Conservation (phyloP, 768 basidiomycete genomes). For the Zangia roseola region DNA sequence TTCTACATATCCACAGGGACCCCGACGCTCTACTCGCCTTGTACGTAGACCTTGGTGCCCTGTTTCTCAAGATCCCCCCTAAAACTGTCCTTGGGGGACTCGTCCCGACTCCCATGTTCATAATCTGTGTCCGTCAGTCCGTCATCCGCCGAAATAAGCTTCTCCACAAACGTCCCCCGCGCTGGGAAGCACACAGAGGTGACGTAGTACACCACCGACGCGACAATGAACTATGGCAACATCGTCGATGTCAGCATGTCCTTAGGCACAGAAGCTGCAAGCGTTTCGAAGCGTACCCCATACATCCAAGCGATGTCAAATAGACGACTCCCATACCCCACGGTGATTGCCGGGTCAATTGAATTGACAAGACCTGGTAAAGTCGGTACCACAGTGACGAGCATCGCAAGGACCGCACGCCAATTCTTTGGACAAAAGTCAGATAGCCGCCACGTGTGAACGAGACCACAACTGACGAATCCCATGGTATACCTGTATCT, state of each 20-base stretch:
- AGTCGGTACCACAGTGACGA: constrained; percentile 66
- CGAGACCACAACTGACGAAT: constrained; percentile 42
- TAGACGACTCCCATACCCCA: constrained; percentile 56
- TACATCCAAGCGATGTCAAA: constrained; percentile 80
- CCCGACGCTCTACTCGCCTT: background rate
- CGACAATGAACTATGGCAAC: constrained; percentile 23
- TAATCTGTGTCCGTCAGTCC: background rate
- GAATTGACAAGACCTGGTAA: constrained; percentile 76
- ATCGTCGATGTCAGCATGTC: background rate
- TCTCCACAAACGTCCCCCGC: constrained; percentile 27
- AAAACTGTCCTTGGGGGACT: background rate
- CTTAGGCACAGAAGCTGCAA: too few relatives aligned
- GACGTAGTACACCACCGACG: constrained; percentile 30
- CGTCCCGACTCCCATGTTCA: background rate
- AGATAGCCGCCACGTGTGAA: background rate
- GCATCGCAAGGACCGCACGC: constrained; percentile 66
- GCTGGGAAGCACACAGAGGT: constrained; percentile 32
- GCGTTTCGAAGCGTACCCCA: constrained; percentile 70
- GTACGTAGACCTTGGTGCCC: background rate
- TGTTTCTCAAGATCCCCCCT: constrained; percentile 9
- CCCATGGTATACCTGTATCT: constrained; percentile 78
- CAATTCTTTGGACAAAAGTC: constrained; percentile 60
- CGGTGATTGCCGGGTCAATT: constrained; percentile 63
- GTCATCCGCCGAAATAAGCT: constrained; percentile 30
- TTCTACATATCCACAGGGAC: background rate